phyloP scores from a whole-genome alignment of 371 early-diverging fungal genomes.

The Mucor lusitanicus region DNA sequence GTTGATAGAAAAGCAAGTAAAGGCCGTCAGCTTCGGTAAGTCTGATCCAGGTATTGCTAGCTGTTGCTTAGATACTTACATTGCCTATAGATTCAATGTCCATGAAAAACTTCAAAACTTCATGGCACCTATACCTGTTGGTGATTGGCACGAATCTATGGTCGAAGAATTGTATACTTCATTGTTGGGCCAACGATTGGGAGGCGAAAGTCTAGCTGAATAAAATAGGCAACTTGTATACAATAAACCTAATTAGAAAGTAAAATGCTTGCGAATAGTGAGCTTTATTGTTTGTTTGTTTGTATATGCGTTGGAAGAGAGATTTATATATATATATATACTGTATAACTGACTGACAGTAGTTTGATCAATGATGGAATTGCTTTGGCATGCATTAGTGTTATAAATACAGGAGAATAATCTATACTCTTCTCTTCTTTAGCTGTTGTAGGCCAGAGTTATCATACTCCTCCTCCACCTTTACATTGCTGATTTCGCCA shows the following conservation, averaged over 20 bases:
- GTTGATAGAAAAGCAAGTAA: constrained; percentile 91
- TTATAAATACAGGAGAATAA: too few relatives aligned
- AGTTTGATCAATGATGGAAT: too few relatives aligned
- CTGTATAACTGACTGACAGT: too few relatives aligned
- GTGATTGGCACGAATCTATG: constrained; percentile 92
- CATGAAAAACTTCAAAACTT: constrained; percentile 95
- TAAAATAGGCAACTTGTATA: not conserved
- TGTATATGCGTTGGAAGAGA: too few relatives aligned
- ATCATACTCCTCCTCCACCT: too few relatives aligned
- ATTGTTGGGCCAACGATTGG: constrained; percentile 70
- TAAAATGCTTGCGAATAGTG: not conserved
- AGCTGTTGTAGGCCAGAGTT: too few relatives aligned
- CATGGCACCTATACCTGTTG: constrained; percentile 90
- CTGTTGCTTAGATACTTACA: too few relatives aligned
- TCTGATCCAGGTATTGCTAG: not conserved
- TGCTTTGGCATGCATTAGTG: too few relatives aligned
- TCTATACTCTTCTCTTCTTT: too few relatives aligned
- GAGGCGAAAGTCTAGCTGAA: constrained; percentile 15
- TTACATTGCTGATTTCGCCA: too few relatives aligned
- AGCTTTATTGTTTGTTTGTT: too few relatives aligned
- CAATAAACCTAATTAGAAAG: not conserved
- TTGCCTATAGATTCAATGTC: constrained; percentile 84
- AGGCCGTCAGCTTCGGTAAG: constrained; percentile 81
- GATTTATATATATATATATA: too few relatives aligned
- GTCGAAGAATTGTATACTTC: constrained; percentile 84